phyloP scores from a whole-genome alignment of 2,329 filamentous ascomycete genomes.

The Penicillium brasilianum region DNA sequence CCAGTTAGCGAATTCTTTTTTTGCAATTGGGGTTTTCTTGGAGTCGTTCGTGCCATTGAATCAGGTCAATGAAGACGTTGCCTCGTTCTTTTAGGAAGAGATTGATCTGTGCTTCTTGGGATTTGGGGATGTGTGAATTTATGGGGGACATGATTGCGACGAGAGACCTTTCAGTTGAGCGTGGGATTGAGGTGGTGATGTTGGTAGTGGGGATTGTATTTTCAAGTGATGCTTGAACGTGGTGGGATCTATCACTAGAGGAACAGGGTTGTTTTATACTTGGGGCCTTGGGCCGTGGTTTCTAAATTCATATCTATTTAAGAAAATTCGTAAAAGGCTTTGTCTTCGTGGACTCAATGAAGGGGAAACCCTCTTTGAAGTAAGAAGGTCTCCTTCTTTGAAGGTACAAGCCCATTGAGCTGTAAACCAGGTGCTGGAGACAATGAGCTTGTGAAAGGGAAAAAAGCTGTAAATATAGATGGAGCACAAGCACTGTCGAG shows the following conservation, averaged over 20 bases:
- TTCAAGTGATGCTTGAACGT: not conserved
- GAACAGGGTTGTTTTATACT: not conserved
- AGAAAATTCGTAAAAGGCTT: not conserved
- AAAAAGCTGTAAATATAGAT: too few species aligned
- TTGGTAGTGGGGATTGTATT: not conserved
- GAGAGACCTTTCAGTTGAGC: not conserved
- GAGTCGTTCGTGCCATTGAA: not conserved
- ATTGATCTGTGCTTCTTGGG: not conserved
- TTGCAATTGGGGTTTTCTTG: not conserved
- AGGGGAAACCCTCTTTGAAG: not conserved
- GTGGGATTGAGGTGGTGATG: not conserved
- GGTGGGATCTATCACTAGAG: not conserved
- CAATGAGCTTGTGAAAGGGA: not conserved
- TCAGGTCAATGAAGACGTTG: not conserved
- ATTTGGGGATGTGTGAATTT: not conserved
- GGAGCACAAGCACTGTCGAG: too few species aligned
- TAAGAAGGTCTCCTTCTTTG: not conserved
- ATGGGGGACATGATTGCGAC: not conserved
- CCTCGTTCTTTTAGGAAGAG: not conserved
- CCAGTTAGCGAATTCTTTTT: not conserved
- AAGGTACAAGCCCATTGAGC: too few species aligned
- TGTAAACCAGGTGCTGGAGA: not conserved
- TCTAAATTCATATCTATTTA: not conserved
- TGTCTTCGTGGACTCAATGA: not conserved
- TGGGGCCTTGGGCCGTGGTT: not conserved